phyloP scores from a whole-genome alignment of 257 asterid genomes.

The Ehretia macrophylla region DNA sequence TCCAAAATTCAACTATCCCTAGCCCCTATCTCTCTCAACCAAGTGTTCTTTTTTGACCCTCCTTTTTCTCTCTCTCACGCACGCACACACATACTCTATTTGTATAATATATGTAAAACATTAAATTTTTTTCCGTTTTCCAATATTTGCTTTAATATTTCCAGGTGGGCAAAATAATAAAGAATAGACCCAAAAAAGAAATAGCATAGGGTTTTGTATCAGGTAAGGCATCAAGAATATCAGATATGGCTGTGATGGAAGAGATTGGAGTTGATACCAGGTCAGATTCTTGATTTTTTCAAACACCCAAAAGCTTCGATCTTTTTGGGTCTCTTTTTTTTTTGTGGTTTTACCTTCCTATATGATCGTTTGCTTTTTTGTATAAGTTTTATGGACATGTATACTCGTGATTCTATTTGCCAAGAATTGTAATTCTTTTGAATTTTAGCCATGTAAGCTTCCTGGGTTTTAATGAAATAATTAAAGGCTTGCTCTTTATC shows the following conservation, averaged over 20 bases:
- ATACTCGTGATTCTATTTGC: background rate
- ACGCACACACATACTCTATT: background rate
- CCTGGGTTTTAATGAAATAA: no score
- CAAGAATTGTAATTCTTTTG: no score
- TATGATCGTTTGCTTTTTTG: background rate
- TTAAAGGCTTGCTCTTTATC: background rate
- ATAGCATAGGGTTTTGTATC: no score
- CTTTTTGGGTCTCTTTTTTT: background rate
- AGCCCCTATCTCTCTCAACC: background rate
- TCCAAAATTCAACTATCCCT: no score
- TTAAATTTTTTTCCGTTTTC: no score
- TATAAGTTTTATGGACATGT: background rate
- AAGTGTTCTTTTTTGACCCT: background rate
- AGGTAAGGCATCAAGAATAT: background rate
- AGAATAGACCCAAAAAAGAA: no score
- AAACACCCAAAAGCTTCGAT: background rate
- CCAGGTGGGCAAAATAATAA: no score
- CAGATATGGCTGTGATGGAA: conserved; percentile 22
- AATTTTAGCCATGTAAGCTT: no score
- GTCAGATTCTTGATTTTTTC: conserved; percentile 18
- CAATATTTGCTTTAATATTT: no score
- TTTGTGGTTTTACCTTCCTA: background rate
- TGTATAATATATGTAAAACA: background rate
- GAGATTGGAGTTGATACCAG: conserved; percentile 46
- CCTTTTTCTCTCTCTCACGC: background rate